A percentile compares a stretch with the other conserved stretches of the same genome.
These are phyloP conservation scores for Crithidia mellificae DNA, from an alignment of 208 protist species.

Conservation along the genomic window DNA sequence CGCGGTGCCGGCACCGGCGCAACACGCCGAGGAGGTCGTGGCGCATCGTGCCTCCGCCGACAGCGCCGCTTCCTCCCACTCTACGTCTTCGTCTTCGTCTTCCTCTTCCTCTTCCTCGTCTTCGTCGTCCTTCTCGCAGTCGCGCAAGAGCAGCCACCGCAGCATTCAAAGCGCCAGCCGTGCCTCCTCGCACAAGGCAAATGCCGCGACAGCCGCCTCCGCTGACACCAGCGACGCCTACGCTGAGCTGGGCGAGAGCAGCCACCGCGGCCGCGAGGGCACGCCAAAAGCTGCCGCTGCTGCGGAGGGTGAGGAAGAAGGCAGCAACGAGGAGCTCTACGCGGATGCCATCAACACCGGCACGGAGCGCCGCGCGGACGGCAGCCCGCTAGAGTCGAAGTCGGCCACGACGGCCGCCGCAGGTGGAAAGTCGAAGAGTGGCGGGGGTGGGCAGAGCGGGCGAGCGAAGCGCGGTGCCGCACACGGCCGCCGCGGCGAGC, in stretches of 20 bases:
- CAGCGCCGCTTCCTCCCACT: neutral
- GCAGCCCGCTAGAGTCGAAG: neutral
- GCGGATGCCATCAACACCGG: neutral
- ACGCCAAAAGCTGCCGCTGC: neutral
- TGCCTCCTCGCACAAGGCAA: neutral
- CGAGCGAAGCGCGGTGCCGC: neutral
- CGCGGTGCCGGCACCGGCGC: neutral
- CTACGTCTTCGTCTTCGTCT: neutral
- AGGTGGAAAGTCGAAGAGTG: neutral
- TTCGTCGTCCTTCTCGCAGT: conserved; percentile 1
- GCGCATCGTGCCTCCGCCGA: neutral
- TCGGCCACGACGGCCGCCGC: neutral
- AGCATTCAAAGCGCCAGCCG: conserved; percentile 2
- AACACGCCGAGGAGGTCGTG: neutral
- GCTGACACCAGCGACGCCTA: neutral
- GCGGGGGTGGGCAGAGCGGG: neutral
- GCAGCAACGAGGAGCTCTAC: neutral
- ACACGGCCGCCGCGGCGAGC: neutral
- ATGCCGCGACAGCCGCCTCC: neutral
- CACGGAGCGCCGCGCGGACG: conserved; percentile 7
- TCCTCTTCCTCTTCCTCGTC: neutral
- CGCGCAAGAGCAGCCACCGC: neutral
- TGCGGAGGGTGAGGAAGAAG: neutral
- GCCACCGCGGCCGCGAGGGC: neutral
- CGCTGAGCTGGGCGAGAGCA: conserved; percentile 1